Evolutionary conservation across 2,329 filamentous ascomycete species (phyloP).

Genomic region (Spiromastix sp.): DNA sequence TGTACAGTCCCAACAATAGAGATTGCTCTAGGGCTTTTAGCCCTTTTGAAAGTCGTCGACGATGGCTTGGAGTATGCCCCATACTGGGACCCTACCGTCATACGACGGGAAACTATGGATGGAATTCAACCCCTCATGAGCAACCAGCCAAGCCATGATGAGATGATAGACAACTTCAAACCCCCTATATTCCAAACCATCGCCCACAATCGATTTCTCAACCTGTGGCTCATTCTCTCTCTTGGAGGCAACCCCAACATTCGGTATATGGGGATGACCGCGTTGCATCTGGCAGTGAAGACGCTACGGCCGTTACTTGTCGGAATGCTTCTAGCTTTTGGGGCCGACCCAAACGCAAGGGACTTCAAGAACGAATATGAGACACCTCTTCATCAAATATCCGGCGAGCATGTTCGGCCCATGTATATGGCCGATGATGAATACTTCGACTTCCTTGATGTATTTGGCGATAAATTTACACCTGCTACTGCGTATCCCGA

Average conservation of each 20-base stretch:
- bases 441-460: slow-evolving; percentile 1
- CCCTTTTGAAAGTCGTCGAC: background rate
- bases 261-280: slow-evolving; percentile 1
- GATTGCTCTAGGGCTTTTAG: background rate
- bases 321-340: background rate
- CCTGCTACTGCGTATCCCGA: background rate
- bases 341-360: slow-evolving; percentile 1
- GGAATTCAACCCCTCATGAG: background rate
- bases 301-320: background rate
- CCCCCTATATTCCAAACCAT: background rate
- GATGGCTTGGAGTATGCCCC: background rate
- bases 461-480: slow-evolving; percentile 1
- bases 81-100: background rate
- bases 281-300: slow-evolving; percentile 2
- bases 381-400: slow-evolving; percentile 1
- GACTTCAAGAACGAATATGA: background rate
- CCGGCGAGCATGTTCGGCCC: background rate
- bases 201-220: background rate
- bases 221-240: background rate
- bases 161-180: background rate
- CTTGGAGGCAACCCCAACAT: slow-evolving; percentile 2
- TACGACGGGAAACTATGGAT: background rate
- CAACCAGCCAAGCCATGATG: background rate
- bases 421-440: background rate
- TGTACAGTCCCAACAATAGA: background rate